phyloP scores from a whole-genome alignment of 2,329 filamentous ascomycete genomes.

The Cryphonectria radicalis region DNA sequence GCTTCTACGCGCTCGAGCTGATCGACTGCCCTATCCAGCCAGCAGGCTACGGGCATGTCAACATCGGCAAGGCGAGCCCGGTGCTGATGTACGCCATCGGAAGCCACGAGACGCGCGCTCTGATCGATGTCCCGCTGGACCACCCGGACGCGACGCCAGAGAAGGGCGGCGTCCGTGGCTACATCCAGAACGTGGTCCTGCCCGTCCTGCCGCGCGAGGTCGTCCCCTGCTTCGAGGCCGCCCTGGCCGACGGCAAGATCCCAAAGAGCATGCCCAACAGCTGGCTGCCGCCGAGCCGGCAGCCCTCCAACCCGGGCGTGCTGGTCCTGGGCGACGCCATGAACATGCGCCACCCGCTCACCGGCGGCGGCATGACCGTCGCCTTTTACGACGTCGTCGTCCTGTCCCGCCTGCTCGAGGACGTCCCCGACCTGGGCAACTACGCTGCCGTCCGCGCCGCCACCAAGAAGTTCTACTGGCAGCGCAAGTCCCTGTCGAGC shows the following conservation, averaged over 20 bases:
- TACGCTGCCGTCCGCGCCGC: constrained; percentile 66
- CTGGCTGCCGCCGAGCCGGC: constrained; percentile 78
- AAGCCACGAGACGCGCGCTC: constrained; percentile 85
- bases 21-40: constrained; percentile 82
- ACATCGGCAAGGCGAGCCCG: constrained; percentile 76
- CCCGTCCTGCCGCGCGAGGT: constrained; percentile 75
- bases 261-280: constrained; percentile 91
- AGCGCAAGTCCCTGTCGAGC: constrained; percentile 76
- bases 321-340: constrained; percentile 90
- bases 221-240: constrained; percentile 73
- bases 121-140: constrained; percentile 84
- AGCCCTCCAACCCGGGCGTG: constrained; percentile 66
- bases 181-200: constrained; percentile 76
- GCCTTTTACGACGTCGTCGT: constrained; percentile 90
- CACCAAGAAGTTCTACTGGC: constrained; percentile 82
- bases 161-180: constrained; percentile 81
- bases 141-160: constrained; percentile 73
- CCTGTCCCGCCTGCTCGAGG: constrained; percentile 71
- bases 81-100: constrained; percentile 97
- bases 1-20: constrained; percentile 93
- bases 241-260: constrained; percentile 77
- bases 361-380: constrained; percentile 97
- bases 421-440: constrained; percentile 72
- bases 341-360: constrained; percentile 99
- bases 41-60: constrained; percentile 80